Evolutionary conservation across 768 basidiomycete genomes (phyloP).

Genomic region (Hypsizygus marmoreus): DNA sequence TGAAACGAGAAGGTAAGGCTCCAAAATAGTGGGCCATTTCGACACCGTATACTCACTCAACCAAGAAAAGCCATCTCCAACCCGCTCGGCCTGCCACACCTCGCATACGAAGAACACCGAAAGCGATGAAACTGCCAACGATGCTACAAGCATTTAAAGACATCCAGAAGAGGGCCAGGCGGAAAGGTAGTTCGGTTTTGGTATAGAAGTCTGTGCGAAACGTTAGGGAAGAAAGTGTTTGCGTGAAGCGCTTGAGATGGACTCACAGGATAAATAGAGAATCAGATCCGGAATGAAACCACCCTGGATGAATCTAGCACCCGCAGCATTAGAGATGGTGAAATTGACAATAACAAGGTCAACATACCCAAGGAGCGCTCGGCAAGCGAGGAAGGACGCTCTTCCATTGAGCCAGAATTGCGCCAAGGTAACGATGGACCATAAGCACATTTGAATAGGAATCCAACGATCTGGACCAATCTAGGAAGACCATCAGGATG

Average conservation of each 20-base stretch:
- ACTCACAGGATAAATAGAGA: constrained; percentile 60
- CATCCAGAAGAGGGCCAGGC: constrained; percentile 59
- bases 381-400: constrained; percentile 48
- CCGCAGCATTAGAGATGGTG: too few relatives aligned
- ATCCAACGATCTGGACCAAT: constrained; percentile 68
- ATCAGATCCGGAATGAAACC: constrained; percentile 62
- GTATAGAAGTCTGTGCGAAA: constrained; percentile 56
- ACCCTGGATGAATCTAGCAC: constrained; percentile 49
- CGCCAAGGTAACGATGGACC: constrained; percentile 50
- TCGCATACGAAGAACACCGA: constrained; percentile 61
- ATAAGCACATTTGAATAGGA: constrained; percentile 57
- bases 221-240: neutral
- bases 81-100: constrained; percentile 54
- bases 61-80: constrained; percentile 63
- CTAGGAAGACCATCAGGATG: constrained; percentile 22
- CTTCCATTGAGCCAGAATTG: constrained; percentile 63
- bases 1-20: neutral
- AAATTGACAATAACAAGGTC: neutral
- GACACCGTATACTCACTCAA: constrained; percentile 39
- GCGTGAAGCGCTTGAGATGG: neutral
- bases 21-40: neutral
- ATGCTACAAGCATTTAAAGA: constrained; percentile 48
- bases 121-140: constrained; percentile 56
- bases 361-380: constrained; percentile 49
- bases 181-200: constrained; percentile 57